Evolutionary conservation across 371 early-diverging fungal genomes (phyloP).

Genomic region (Ecytonucleospora hepatopenaei): DNA sequence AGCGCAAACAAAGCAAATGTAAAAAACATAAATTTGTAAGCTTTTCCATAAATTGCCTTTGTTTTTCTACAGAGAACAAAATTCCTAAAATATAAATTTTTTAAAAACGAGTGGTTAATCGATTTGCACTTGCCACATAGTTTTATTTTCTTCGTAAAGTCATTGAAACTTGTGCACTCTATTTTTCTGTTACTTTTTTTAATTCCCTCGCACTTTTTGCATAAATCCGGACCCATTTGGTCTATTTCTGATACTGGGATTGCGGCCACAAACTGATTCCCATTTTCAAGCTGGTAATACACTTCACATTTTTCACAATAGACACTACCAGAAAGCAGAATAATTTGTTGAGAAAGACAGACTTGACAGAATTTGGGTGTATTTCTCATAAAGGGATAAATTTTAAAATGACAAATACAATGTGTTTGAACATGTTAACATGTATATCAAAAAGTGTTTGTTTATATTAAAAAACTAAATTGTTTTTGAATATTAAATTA

Average conservation of each 20-base stretch:
- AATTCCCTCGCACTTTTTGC: conserved; percentile 9
- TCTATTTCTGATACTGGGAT: conserved; percentile 24
- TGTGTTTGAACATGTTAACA: too few species aligned
- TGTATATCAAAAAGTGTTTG: too few species aligned
- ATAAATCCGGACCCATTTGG: conserved; percentile 12
- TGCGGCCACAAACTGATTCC: conserved; percentile 10
- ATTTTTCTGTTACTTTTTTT: conserved; percentile 10
- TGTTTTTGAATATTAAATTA: too few species aligned
- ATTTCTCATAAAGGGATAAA: background rate
- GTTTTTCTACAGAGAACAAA: conserved; percentile 25
- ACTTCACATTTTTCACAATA: conserved; percentile 32
- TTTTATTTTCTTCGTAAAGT: conserved; percentile 27
- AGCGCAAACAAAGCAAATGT: background rate
- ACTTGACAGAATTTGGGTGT: conserved; percentile 9
- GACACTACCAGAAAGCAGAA: background rate
- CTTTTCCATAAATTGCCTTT: background rate
- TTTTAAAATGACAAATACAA: too few species aligned
- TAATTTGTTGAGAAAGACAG: conserved; percentile 16
- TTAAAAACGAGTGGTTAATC: conserved; percentile 17
- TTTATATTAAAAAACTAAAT: too few species aligned
- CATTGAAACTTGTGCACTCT: conserved; percentile 16
- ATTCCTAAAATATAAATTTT: conserved; percentile 26
- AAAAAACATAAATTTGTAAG: background rate
- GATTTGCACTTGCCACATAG: conserved; percentile 37
- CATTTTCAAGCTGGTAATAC: conserved; percentile 21